Evolutionary conservation across 768 basidiomycete genomes (phyloP).

Genomic region (Psilocybe azurescens): DNA sequence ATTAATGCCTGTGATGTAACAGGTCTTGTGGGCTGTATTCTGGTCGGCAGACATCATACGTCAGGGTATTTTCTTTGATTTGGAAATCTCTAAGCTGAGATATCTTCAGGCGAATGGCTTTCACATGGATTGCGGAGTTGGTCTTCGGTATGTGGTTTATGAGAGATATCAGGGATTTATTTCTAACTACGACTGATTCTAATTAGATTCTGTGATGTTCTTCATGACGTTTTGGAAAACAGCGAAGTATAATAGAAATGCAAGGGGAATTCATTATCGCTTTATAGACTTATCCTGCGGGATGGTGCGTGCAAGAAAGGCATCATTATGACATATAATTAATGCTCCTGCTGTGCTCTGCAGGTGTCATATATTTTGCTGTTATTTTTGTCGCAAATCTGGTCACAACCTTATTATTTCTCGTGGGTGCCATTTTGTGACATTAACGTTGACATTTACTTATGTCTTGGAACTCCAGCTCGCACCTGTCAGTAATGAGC

Average conservation of each 20-base stretch:
- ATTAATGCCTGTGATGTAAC: neutral
- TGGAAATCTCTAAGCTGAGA: neutral
- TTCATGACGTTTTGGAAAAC: conserved; percentile 35
- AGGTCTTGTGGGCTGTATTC: conserved; percentile 42
- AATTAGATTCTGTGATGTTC: conserved; percentile 37
- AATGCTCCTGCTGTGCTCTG: neutral
- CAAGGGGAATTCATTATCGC: conserved; percentile 20
- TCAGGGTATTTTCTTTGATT: conserved; percentile 18
- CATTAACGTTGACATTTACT: neutral
- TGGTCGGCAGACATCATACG: conserved; percentile 34
- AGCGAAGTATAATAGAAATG: conserved; percentile 20
- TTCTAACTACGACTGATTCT: neutral
- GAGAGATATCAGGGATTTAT: neutral
- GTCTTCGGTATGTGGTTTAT: no score
- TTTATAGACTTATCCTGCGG: conserved; percentile 36
- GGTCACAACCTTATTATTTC: conserved; percentile 35
- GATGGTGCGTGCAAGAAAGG: conserved; percentile 31
- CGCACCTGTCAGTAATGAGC: conserved; percentile 25
- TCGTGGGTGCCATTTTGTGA: conserved; percentile 26
- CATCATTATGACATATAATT: no score
- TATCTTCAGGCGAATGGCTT: conserved; percentile 34
- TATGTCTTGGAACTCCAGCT: conserved; percentile 21
- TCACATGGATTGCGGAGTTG: conserved; percentile 43
- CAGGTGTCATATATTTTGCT: conserved; percentile 40
- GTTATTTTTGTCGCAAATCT: conserved; percentile 39